Evolutionary conservation across 768 basidiomycete species (phyloP).

Genomic region (Boletus fagicola): DNA sequence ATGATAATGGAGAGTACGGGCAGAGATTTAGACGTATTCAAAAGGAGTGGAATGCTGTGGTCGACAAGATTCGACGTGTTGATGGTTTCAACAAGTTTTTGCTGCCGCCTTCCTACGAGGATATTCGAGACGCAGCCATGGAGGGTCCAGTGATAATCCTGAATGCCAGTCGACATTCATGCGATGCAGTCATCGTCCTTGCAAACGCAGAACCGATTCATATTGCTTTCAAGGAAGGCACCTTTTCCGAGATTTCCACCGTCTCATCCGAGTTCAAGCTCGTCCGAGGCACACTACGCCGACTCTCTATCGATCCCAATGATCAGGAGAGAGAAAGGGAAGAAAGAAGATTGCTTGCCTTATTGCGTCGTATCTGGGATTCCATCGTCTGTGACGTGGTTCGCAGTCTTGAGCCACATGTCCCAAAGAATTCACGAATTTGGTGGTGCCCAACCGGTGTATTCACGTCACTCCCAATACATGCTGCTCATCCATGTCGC

Average conservation of each 20-base stretch:
- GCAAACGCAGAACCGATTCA: slow-evolving; percentile 9
- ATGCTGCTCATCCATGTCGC: slow-evolving; percentile 26
- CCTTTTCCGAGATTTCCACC: slow-evolving; percentile 1
- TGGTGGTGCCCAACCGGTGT: slow-evolving; percentile 33
- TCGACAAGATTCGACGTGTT: slow-evolving; percentile 27
- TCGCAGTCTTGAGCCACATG: slow-evolving; percentile 11
- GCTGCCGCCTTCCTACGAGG: slow-evolving; percentile 17
- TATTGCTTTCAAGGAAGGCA: slow-evolving; percentile 10
- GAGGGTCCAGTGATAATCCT: slow-evolving; percentile 35
- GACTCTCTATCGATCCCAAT: background rate
- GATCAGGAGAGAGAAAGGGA: background rate
- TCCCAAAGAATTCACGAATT: slow-evolving; percentile 15
- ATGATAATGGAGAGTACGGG: slow-evolving; percentile 11
- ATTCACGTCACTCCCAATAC: slow-evolving; percentile 30
- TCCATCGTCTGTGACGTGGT: slow-evolving; percentile 22
- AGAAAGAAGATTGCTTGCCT: background rate
- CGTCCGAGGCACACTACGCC: background rate
- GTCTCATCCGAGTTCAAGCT: slow-evolving; percentile 7
- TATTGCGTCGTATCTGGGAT: slow-evolving; percentile 25
- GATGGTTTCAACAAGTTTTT: slow-evolving; percentile 28
- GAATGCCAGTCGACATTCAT: slow-evolving; percentile 26
- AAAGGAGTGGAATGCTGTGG: slow-evolving; percentile 25
- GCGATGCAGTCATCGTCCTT: slow-evolving; percentile 21
- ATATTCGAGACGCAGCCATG: slow-evolving; percentile 17
- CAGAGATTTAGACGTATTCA: slow-evolving; percentile 20